A percentile compares a stretch with the other conserved stretches of the same genome.
Conservation (phyloP, 345 rosid genomes). For the Conringia planisiliqua region DNA sequence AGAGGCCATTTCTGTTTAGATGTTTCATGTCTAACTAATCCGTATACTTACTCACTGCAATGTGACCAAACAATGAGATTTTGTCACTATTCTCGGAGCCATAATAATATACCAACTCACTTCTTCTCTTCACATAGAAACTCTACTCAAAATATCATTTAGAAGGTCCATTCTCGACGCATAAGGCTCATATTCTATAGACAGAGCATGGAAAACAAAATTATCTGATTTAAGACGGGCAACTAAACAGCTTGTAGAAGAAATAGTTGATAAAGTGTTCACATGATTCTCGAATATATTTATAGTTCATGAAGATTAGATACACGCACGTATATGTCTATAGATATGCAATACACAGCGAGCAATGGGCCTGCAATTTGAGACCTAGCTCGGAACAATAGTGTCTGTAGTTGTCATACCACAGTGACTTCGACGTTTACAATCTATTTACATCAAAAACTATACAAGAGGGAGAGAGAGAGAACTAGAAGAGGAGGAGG, state of each 20-base stretch:
- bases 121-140: slow-evolving; percentile 1
- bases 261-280: not conserved
- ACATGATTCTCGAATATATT: not conserved
- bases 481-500: slow-evolving; percentile 43
- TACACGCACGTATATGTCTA: slow-evolving; percentile 1
- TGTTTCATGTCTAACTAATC: not conserved
- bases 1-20: not conserved
- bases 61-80: slow-evolving; percentile 2
- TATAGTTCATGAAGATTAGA: not conserved
- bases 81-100: slow-evolving; percentile 1
- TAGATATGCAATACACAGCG: slow-evolving; percentile 1
- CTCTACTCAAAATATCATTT: not conserved
- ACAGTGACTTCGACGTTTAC: slow-evolving; percentile 14
- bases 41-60: not conserved
- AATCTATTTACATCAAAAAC: slow-evolving; percentile 26
- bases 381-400: slow-evolving; percentile 12
- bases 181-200: not conserved
- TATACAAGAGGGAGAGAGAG: slow-evolving; percentile 7
- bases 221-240: not conserved
- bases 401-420: not conserved
- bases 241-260: not conserved
- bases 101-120: slow-evolving; percentile 13
- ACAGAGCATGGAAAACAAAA: not conserved
- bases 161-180: not conserved
- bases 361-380: not conserved